Evolutionary conservation across 345 rosid genomes (phyloP).

Genomic region (Turritis glabra): DNA sequence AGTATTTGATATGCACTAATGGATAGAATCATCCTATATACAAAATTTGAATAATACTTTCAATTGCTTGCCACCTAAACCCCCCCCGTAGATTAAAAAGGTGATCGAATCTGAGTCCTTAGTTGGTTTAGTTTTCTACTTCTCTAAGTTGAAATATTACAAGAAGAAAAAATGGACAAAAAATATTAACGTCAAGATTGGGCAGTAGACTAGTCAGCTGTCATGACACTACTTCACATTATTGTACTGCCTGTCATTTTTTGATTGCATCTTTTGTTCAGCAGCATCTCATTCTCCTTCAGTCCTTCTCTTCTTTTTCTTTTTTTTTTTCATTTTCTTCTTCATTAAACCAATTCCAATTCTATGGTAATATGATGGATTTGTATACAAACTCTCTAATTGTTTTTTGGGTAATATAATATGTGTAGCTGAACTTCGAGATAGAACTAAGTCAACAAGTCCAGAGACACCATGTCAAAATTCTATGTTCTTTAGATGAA

Average conservation of each 20-base stretch:
- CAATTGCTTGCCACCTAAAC: neutral
- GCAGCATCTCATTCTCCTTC: slow-evolving; percentile 31
- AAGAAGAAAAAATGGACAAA: neutral
- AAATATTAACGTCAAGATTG: neutral
- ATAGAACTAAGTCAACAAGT: neutral
- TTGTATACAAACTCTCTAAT: neutral
- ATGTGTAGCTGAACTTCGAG: neutral
- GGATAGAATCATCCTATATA: neutral
- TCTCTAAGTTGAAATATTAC: slow-evolving; percentile 13
- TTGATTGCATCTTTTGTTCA: slow-evolving; percentile 14
- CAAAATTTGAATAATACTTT: too few species aligned
- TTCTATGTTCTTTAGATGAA: neutral
- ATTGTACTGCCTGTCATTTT: slow-evolving; percentile 35
- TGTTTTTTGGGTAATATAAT: neutral
- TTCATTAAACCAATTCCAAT: neutral
- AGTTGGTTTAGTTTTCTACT: too few species aligned
- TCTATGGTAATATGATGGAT: neutral
- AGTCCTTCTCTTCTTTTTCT: neutral
- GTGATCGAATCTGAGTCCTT: too few species aligned
- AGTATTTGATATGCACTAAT: neutral
- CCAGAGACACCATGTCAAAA: neutral
- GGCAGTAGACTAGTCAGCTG: slow-evolving; percentile 18
- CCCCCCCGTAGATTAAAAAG: too few species aligned
- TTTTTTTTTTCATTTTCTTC: too few species aligned
- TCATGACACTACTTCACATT: slow-evolving; percentile 18